These are phyloP conservation scores for Pecoramyces ruminantium DNA, from an alignment of 192 early-diverging fungal genomes.

Conservation along the genomic window DNA sequence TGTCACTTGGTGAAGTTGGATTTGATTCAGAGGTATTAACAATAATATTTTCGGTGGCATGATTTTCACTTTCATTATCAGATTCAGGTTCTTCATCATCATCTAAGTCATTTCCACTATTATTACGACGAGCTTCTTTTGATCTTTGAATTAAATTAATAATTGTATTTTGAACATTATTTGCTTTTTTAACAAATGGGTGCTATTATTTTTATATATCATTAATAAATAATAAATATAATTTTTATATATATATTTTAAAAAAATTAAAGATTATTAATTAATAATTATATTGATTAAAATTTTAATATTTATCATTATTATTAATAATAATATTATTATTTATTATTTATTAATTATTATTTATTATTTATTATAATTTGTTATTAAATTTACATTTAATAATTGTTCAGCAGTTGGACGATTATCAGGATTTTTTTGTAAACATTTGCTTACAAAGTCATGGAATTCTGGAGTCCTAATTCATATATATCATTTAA, in stretches of 20 bases:
- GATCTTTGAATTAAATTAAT: background rate
- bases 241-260: no score
- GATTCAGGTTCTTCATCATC: background rate
- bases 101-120: background rate
- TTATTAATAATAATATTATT: no score
- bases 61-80: background rate
- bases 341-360: no score
- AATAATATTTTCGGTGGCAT: background rate
- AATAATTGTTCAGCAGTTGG: constrained; percentile 20
- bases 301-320: no score
- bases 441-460: constrained; percentile 24
- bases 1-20: background rate
- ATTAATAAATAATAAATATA: no score
- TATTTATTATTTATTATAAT: no score
- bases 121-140: background rate
- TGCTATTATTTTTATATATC: no score
- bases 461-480: constrained; percentile 26
- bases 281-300: no score
- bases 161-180: background rate
- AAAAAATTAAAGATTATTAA: no score
- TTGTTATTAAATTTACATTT: no score
- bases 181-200: constrained; percentile 13
- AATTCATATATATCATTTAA: no score
- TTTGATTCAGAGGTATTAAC: background rate
- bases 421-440: constrained; percentile 32